Evolutionary conservation across 257 asterid species (phyloP).

Genomic region (Vinca minor): DNA sequence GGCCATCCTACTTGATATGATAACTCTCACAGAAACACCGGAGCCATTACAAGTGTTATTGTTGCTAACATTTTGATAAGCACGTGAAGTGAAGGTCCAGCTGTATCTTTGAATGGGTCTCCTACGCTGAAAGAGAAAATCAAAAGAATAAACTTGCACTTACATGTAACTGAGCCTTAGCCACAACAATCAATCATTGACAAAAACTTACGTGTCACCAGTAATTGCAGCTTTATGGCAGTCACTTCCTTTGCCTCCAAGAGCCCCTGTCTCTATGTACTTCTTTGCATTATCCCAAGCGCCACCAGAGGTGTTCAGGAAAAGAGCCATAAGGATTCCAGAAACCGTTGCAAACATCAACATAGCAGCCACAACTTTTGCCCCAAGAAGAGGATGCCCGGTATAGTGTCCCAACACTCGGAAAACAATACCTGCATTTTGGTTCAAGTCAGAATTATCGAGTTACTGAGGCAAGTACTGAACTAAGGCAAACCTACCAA

Average conservation of each 20-base stretch:
- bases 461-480: background rate
- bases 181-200: no score
- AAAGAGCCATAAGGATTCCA: constrained; percentile 98
- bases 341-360: constrained; percentile 97
- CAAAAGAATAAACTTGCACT: background rate
- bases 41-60: constrained; percentile 98
- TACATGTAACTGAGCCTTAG: no score
- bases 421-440: constrained; percentile 57
- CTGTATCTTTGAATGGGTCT: constrained; percentile 97
- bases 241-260: constrained; percentile 99
- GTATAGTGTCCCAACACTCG: constrained; percentile 84
- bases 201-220: constrained; percentile 86
- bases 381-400: constrained; percentile 93
- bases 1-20: background rate
- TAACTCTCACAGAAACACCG: constrained; percentile 60
- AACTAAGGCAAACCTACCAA: constrained; percentile 42
- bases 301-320: constrained; percentile 96
- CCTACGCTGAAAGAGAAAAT: constrained; percentile 59
- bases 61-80: constrained; percentile 98
- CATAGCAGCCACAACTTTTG: constrained; percentile 94
- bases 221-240: constrained; percentile 94
- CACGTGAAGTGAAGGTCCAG: constrained; percentile 96
- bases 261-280: constrained; percentile 92
- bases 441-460: background rate
- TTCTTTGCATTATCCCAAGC: constrained; percentile 99